Conservation (phyloP, 495 filamentous ascomycete species). For the Melanomma pulvis-pyrius region DNA sequence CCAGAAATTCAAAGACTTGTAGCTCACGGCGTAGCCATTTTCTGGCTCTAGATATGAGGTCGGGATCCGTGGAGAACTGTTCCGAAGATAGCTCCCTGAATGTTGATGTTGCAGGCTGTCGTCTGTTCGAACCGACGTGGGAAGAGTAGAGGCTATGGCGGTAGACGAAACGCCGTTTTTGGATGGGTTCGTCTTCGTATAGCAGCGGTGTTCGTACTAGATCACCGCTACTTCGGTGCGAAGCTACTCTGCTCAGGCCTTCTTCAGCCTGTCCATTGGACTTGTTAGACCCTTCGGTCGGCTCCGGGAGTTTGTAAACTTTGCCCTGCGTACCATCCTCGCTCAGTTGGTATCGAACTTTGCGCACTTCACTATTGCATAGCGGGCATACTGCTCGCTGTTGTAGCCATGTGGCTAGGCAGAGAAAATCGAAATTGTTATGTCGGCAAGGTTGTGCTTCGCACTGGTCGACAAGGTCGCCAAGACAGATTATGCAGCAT, state of each 20-base stretch:
- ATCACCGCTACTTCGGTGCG: background rate
- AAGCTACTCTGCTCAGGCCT: background rate
- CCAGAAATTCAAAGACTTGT: conserved; percentile 1
- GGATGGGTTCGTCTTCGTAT: conserved; percentile 4
- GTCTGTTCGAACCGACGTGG: background rate
- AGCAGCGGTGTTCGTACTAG: background rate
- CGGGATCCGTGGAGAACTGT: background rate
- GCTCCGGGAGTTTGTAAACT: background rate
- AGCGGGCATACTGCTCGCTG: conserved; percentile 1
- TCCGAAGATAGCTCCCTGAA: background rate
- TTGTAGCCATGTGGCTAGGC: conserved; percentile 2
- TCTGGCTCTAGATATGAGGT: conserved; percentile 5
- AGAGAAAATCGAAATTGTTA: background rate
- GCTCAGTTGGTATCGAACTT: background rate
- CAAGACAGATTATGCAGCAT: conserved; percentile 6
- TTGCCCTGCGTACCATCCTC: background rate
- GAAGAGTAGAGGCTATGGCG: background rate
- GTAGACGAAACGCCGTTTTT: background rate
- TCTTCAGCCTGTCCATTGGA: background rate
- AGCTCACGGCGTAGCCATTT: background rate
- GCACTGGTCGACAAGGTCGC: background rate
- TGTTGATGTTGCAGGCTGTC: background rate
- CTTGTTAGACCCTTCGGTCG: background rate
- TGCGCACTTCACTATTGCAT: background rate
- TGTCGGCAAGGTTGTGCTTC: conserved; percentile 1